A percentile compares a stretch with the other conserved stretches of the same genome.
These are phyloP conservation scores for Erucastrum elatum DNA, from an alignment of 345 rosid species.

Conservation along the genomic window DNA sequence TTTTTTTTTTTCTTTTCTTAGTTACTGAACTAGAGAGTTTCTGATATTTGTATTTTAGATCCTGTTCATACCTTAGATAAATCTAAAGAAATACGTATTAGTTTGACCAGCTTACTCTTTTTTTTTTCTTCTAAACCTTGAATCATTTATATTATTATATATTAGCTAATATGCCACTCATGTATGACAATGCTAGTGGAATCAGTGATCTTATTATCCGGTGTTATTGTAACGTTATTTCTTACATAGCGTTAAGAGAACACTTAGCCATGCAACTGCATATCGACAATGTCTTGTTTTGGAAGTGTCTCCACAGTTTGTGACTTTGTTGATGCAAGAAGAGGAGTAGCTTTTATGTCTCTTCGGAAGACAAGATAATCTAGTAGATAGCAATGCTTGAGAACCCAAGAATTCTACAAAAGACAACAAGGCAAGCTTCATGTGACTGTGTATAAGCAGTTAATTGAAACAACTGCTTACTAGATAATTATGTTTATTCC, in stretches of 20 bases:
- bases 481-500: conserved; percentile 70
- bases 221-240: not conserved
- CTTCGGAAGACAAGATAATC: conserved; percentile 66
- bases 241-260: not conserved
- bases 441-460: conserved; percentile 43
- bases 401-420: conserved; percentile 68
- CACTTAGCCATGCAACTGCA: conserved; percentile 69
- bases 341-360: conserved; percentile 17
- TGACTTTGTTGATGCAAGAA: not conserved
- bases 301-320: conserved; percentile 48
- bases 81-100: conserved; percentile 13
- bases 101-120: conserved; percentile 12
- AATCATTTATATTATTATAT: conserved; percentile 7
- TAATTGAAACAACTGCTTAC: conserved; percentile 45
- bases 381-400: conserved; percentile 54
- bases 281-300: conserved; percentile 70
- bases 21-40: no score
- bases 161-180: conserved; percentile 3
- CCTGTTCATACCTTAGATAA: not conserved
- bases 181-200: conserved; percentile 18
- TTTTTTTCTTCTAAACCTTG: conserved; percentile 2
- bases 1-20: no score
- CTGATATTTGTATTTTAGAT: no score
- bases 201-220: not conserved
- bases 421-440: conserved; percentile 46